These are phyloP conservation scores for Kazachstania psychrophila DNA, from an alignment of 805 yeast species.

Conservation along the genomic window DNA sequence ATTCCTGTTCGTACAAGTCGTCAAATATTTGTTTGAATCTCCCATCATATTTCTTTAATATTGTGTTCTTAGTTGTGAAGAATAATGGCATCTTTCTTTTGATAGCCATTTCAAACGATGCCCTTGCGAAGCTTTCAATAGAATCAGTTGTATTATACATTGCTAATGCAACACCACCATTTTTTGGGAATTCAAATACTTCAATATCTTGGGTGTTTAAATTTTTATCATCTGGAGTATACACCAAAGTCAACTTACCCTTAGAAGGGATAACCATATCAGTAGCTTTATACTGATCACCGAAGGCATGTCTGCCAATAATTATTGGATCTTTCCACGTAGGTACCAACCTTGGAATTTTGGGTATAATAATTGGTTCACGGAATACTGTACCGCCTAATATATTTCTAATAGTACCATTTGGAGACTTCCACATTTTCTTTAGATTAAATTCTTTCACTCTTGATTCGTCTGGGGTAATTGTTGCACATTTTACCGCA, in stretches of 20 bases:
- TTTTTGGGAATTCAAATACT: conserved; percentile 43
- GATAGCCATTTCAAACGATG: conserved; percentile 82
- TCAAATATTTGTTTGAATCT: conserved; percentile 89
- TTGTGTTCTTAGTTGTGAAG: conserved; percentile 88
- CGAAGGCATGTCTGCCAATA: conserved; percentile 95
- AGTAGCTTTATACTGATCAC: conserved; percentile 93
- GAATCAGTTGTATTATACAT: conserved; percentile 96
- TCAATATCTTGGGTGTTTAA: conserved; percentile 28
- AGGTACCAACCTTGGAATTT: conserved; percentile 78
- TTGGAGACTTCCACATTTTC: conserved; percentile 96
- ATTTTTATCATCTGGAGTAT: conserved; percentile 60
- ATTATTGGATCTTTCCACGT: conserved; percentile 93
- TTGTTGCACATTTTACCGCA: conserved; percentile 95
- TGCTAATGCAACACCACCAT: conserved; percentile 61
- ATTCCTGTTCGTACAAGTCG: conserved; percentile 59
- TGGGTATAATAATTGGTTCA: conserved; percentile 86
- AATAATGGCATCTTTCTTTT: conserved; percentile 68
- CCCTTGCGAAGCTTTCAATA: conserved; percentile 80
- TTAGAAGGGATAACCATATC: conserved; percentile 65
- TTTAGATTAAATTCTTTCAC: conserved; percentile 83
- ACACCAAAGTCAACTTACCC: conserved; percentile 68
- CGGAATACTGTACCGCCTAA: conserved; percentile 95
- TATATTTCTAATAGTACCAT: conserved; percentile 92
- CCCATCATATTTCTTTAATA: conserved; percentile 88
- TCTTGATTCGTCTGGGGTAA: conserved; percentile 92